Conservation (phyloP, 2,329 filamentous ascomycete genomes). For the Botrytis fragariae region DNA sequence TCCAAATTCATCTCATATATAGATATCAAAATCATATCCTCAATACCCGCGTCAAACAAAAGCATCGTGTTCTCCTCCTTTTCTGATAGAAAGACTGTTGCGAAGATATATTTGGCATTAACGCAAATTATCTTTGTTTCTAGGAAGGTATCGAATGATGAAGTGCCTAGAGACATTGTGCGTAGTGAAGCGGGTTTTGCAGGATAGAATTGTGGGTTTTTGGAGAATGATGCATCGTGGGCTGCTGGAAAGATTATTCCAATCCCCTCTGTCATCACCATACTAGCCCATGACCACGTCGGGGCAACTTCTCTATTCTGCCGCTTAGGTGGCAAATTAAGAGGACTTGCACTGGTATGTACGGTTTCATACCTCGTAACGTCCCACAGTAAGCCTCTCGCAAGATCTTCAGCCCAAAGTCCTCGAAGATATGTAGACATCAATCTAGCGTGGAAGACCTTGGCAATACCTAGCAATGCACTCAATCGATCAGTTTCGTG, state of each 20-base stretch:
- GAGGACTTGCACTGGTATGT: not conserved
- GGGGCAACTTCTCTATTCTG: not conserved
- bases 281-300: slow-evolving; percentile 9
- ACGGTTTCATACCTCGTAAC: not conserved
- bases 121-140: not conserved
- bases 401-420: not conserved
- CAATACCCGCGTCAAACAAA: not conserved
- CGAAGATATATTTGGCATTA: not conserved
- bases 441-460: not conserved
- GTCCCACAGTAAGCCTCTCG: not conserved
- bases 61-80: not conserved
- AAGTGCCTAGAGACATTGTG: not conserved
- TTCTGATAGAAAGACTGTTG: not conserved
- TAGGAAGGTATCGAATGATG: not conserved
- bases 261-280: not conserved
- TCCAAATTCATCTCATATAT: not conserved
- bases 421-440: not conserved
- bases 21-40: not conserved
- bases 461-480: not conserved
- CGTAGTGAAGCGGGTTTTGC: not conserved
- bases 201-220: not conserved
- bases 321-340: not conserved
- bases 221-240: not conserved
- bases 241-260: not conserved
- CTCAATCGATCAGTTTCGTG: not conserved